These are phyloP conservation scores for Penicillium verhagenii DNA, from an alignment of 495 filamentous ascomycete species.

Conservation along the genomic window DNA sequence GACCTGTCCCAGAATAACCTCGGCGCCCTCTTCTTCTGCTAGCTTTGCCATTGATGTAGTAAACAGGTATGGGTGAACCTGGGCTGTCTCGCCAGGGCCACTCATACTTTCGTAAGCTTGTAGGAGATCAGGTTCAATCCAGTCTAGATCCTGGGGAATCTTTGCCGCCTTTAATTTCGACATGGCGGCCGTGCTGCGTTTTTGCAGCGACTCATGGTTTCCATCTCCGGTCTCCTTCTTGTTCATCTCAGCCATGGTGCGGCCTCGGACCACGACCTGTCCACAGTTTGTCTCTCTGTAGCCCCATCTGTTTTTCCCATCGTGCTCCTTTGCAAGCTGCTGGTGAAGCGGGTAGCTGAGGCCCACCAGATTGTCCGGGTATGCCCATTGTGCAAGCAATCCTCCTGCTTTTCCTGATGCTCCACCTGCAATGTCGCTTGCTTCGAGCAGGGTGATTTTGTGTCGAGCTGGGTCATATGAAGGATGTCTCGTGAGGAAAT, in stretches of 20 bases:
- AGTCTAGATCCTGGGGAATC: constrained; percentile 80
- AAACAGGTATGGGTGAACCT: constrained; percentile 92
- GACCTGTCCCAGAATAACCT: constrained; percentile 67
- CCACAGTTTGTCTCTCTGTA: constrained; percentile 80
- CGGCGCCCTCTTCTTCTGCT: constrained; percentile 70
- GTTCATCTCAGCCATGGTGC: constrained; percentile 39
- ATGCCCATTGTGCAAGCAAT: constrained; percentile 88
- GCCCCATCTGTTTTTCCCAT: constrained; percentile 80
- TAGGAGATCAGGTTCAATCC: constrained; percentile 70
- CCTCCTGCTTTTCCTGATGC: constrained; percentile 96
- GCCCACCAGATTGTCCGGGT: constrained; percentile 80
- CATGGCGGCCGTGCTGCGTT: constrained; percentile 63
- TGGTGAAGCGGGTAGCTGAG: constrained; percentile 82
- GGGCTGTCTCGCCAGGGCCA: constrained; percentile 73
- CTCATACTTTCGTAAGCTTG: constrained; percentile 82
- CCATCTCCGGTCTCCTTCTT: constrained; percentile 21
- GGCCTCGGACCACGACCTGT: constrained; percentile 61
- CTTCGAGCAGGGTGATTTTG: constrained; percentile 85
- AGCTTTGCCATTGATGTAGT: constrained; percentile 84
- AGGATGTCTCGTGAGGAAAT: constrained; percentile 88
- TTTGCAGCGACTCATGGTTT: constrained; percentile 60
- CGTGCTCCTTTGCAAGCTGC: constrained; percentile 81
- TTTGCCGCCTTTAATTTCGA: constrained; percentile 57
- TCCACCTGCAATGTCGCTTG: constrained; percentile 80
- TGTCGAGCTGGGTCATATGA: constrained; percentile 73